phyloP scores from a whole-genome alignment of 768 basidiomycete species.

The Lentinula sp. region DNA sequence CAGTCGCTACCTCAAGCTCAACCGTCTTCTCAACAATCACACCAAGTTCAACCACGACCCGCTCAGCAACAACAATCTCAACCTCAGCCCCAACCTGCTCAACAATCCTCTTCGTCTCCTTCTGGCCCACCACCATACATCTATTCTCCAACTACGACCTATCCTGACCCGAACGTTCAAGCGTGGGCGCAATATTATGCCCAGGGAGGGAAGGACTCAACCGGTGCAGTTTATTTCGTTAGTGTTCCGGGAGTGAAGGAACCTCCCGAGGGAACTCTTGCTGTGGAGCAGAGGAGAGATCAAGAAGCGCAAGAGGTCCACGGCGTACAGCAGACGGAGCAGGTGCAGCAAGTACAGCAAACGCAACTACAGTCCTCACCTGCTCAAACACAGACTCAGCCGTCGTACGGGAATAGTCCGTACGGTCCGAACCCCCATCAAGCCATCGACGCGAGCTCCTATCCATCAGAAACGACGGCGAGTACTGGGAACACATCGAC shows the following conservation, averaged over 20 bases:
- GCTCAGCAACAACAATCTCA: constrained; percentile 15
- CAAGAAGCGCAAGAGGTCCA: too few relatives aligned
- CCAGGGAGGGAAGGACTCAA: constrained; percentile 66
- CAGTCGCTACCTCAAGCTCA: not conserved
- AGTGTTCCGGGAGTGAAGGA: constrained; percentile 71
- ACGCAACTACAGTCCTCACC: not conserved
- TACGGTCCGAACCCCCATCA: not conserved
- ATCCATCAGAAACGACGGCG: not conserved
- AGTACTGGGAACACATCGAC: not conserved
- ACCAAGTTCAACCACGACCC: constrained; percentile 15
- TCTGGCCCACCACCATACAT: constrained; percentile 28
- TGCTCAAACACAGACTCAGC: not conserved
- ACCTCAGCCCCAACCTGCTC: constrained; percentile 20
- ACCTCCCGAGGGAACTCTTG: constrained; percentile 4
- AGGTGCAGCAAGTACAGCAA: not conserved
- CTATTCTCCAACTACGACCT: constrained; percentile 62
- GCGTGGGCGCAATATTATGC: constrained; percentile 87
- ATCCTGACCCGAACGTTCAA: constrained; percentile 76
- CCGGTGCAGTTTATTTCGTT: constrained; percentile 77
- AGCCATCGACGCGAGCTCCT: not conserved
- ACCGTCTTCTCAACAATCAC: constrained; percentile 17
- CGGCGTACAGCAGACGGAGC: not conserved
- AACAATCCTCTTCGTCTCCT: constrained; percentile 14
- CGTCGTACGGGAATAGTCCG: not conserved
- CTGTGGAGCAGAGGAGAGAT: not conserved